Conservation (phyloP, 257 asterid genomes). For the Solanum tarapatanum region DNA sequence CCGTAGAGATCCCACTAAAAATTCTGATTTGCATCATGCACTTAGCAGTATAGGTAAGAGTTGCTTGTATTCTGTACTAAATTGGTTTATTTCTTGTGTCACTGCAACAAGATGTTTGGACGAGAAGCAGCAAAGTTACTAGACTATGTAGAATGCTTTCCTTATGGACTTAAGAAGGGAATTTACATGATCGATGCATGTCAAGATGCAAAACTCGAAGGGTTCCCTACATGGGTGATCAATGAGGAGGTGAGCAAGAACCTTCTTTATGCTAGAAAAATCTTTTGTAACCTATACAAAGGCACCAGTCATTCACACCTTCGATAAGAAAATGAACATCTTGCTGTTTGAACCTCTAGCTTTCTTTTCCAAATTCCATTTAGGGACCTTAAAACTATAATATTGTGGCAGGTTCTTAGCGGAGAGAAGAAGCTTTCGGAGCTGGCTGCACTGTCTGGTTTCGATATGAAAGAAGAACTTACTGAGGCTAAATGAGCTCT, state of each 20-base stretch:
- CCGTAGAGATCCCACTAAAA: background rate
- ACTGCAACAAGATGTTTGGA: conserved; percentile 57
- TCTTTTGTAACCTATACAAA: background rate
- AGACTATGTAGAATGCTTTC: conserved; percentile 84
- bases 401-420: conserved; percentile 46
- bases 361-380: background rate
- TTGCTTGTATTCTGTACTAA: background rate
- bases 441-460: conserved; percentile 66
- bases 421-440: conserved; percentile 61
- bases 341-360: background rate
- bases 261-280: background rate
- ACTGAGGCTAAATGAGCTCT: conserved; percentile 24
- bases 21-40: background rate
- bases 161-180: conserved; percentile 59
- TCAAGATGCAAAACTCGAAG: conserved; percentile 39
- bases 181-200: conserved; percentile 60
- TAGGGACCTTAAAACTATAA: background rate
- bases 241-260: conserved; percentile 53
- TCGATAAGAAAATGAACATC: background rate
- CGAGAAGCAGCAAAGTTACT: conserved; percentile 64
- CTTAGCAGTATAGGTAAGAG: no score
- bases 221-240: conserved; percentile 78
- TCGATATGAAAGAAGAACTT: conserved; percentile 50
- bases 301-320: background rate
- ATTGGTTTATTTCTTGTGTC: background rate